These are phyloP conservation scores for Colletotrichum brevisporum DNA, from an alignment of 2,329 filamentous ascomycete species.

Conservation along the genomic window DNA sequence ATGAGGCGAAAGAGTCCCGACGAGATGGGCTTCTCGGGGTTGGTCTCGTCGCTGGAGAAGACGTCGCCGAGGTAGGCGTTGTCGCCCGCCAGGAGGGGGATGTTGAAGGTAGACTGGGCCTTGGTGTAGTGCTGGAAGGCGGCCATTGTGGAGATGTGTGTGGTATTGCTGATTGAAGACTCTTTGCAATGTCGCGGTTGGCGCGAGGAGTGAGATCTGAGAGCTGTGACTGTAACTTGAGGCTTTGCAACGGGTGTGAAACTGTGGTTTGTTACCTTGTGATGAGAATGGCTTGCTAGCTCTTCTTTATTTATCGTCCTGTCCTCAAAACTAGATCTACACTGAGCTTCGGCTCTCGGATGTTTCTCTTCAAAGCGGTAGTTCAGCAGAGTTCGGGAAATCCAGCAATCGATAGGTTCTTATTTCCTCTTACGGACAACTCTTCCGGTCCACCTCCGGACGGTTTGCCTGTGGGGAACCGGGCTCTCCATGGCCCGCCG, in stretches of 20 bases:
- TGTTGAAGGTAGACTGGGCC: conserved; percentile 72
- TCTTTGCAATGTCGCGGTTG: neutral
- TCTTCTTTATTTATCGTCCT: conserved; percentile 9
- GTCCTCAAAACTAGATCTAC: too few species aligned
- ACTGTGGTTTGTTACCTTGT: neutral
- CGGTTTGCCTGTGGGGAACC: conserved; percentile 26
- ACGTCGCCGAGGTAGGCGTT: conserved; percentile 79
- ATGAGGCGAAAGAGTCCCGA: conserved; percentile 77
- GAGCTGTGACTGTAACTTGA: neutral
- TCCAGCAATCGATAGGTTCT: conserved; percentile 29
- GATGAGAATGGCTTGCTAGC: neutral
- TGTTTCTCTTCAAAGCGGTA: conserved; percentile 12
- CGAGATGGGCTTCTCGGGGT: conserved; percentile 72
- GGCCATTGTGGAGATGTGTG: conserved; percentile 47
- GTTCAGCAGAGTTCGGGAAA: neutral
- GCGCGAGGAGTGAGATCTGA: neutral
- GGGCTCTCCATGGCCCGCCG: conserved; percentile 12
- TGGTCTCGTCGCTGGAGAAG: conserved; percentile 66
- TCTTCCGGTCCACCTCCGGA: conserved; percentile 29
- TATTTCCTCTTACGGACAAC: conserved; percentile 36
- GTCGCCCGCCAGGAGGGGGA: conserved; percentile 76
- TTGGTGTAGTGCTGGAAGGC: conserved; percentile 67
- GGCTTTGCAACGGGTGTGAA: neutral
- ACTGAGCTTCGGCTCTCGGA: conserved; percentile 18
- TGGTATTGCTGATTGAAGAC: neutral